Percentiles rank a stretch among this genome's conserved stretches.
Conservation (phyloP, 2,329 filamentous ascomycete species). For the Apiospora malaysiana region DNA sequence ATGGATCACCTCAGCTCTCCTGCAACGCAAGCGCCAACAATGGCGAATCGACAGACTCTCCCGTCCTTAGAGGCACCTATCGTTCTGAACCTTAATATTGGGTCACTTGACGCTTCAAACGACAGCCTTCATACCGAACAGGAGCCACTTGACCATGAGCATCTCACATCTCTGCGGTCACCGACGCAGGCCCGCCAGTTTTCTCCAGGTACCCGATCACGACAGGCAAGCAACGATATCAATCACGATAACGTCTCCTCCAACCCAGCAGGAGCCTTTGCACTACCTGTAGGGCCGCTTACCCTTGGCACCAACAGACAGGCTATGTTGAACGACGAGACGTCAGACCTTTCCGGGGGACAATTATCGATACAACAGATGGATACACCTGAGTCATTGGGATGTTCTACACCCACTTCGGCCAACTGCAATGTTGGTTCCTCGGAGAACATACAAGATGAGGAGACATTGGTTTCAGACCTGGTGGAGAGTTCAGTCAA, state of each 20-base stretch:
- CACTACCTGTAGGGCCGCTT: neutral
- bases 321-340: neutral
- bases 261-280: neutral
- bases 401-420: neutral
- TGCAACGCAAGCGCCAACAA: neutral
- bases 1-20: neutral
- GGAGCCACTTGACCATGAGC: neutral
- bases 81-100: neutral
- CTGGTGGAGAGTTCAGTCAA: neutral
- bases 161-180: neutral
- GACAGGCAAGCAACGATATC: neutral
- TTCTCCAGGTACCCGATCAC: neutral
- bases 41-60: neutral
- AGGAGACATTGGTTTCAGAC: neutral
- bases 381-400: neutral
- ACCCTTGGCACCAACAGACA: neutral
- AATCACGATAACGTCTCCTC: neutral
- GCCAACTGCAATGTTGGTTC: neutral
- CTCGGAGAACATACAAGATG: neutral
- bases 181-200: neutral
- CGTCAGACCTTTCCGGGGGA: neutral
- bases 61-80: neutral
- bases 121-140: neutral
- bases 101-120: neutral
- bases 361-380: neutral